These are phyloP conservation scores for Kodamaea fungicola DNA, from an alignment of 1,139 yeast species.

Conservation along the genomic window DNA sequence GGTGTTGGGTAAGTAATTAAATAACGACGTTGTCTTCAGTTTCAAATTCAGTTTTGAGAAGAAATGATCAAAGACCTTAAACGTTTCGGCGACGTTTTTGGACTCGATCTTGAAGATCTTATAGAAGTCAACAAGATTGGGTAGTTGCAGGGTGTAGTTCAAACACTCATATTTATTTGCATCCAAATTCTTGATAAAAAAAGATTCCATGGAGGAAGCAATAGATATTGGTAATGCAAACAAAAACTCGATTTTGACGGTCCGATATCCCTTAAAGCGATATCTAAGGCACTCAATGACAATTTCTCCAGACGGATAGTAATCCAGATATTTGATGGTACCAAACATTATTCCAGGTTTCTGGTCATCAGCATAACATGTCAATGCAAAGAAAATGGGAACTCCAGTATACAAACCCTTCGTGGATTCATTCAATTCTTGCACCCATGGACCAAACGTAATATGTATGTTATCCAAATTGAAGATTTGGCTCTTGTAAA, in stretches of 20 bases:
- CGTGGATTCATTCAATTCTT: conserved; percentile 7
- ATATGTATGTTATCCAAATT: conserved; percentile 8
- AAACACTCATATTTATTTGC: conserved; percentile 6
- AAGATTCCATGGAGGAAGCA: conserved; percentile 8
- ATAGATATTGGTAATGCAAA: conserved; percentile 8
- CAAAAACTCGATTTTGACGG: conserved; percentile 9
- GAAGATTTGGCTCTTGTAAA: conserved; percentile 8
- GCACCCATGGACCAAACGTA: conserved; percentile 13
- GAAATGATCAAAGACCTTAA: conserved; percentile 4
- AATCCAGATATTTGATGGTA: conserved; percentile 9
- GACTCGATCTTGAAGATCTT: conserved; percentile 6
- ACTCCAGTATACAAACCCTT: conserved; percentile 8
- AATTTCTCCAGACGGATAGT: conserved; percentile 12
- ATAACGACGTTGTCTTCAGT: conserved; percentile 2
- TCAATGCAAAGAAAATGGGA: conserved; percentile 9
- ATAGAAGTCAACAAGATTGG: conserved; percentile 6
- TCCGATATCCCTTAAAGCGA: conserved; percentile 8
- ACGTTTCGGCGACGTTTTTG: conserved; percentile 3
- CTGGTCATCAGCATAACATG: conserved; percentile 5
- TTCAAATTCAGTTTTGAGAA: not conserved
- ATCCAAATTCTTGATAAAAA: conserved; percentile 8
- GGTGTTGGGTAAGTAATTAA: conserved; percentile 4
- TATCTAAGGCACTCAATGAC: conserved; percentile 12
- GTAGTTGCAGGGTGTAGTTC: conserved; percentile 7
- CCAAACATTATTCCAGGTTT: conserved; percentile 12